These are phyloP conservation scores for Alloteropsis semialata DNA, from an alignment of 176 grass and related monocot genomes.

Conservation along the genomic window DNA sequence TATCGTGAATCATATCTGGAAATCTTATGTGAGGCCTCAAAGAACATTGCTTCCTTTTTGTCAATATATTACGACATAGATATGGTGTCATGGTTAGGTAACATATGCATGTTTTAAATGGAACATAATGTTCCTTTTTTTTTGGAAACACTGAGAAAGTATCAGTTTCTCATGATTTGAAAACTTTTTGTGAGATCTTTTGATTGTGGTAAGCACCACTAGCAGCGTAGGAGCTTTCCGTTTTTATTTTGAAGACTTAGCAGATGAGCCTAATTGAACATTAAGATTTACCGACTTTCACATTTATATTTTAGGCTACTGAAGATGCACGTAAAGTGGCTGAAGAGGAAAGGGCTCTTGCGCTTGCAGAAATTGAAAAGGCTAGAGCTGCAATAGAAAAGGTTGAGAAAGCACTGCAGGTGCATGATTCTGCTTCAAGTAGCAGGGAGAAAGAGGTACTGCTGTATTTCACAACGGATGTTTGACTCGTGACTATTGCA, in stretches of 20 bases:
- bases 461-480: slow-evolving; percentile 18
- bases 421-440: slow-evolving; percentile 57
- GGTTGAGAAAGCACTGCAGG: slow-evolving; percentile 73
- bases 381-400: slow-evolving; percentile 67
- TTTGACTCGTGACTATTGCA: slow-evolving; percentile 12
- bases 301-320: slow-evolving; percentile 58
- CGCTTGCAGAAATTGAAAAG: slow-evolving; percentile 90
- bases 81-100: neutral
- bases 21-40: neutral
- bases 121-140: neutral
- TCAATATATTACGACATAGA: neutral
- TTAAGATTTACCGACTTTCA: neutral
- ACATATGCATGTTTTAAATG: neutral
- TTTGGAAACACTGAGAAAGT: neutral
- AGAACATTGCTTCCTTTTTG: neutral
- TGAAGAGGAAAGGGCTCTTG: slow-evolving; percentile 86
- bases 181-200: neutral
- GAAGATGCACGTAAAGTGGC: slow-evolving; percentile 94
- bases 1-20: neutral
- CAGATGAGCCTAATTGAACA: neutral
- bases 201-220: neutral
- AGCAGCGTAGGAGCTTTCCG: neutral
- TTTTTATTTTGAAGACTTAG: neutral
- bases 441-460: slow-evolving; percentile 70
- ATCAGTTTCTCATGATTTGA: neutral